phyloP scores from a whole-genome alignment of 805 yeast genomes.

The Phaffomyces thermotolerans region DNA sequence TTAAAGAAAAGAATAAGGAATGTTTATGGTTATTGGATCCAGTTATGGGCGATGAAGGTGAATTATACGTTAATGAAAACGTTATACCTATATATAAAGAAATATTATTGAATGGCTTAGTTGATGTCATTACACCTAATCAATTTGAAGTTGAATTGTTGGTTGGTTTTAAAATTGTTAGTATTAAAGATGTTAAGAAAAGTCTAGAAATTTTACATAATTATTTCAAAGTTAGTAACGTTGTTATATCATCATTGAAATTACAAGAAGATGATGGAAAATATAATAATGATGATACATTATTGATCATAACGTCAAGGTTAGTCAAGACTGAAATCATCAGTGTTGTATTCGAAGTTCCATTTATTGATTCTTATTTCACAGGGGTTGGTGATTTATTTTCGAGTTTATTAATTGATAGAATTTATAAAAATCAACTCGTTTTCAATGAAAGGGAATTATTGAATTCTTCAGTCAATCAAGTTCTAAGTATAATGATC shows the following conservation, averaged over 20 bases:
- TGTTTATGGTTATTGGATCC: conserved; percentile 63
- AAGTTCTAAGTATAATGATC: conserved; percentile 51
- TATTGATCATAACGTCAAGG: conserved; percentile 11
- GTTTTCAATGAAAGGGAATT: conserved; percentile 11
- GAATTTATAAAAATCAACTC: conserved; percentile 30
- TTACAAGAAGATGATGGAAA: conserved; percentile 12
- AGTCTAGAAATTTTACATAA: conserved; percentile 47
- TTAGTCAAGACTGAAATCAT: conserved; percentile 5
- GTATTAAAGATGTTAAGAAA: conserved; percentile 29
- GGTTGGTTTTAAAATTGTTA: conserved; percentile 41
- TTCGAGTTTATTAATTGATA: conserved; percentile 68
- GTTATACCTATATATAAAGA: conserved; percentile 53
- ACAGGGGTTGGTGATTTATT: conserved; percentile 95
- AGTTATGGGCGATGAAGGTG: conserved; percentile 76
- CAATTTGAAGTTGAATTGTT: conserved; percentile 82
- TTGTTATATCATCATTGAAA: conserved; percentile 59
- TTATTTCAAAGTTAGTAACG: conserved; percentile 43
- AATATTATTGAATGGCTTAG: conserved; percentile 36
- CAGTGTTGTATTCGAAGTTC: conserved; percentile 37
- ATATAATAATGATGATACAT: conserved; percentile 9
- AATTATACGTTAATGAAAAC: conserved; percentile 51
- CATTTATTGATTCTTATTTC: conserved; percentile 69
- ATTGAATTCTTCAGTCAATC: conserved; percentile 35
- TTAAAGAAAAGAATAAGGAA: conserved; percentile 29
- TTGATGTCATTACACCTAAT: conserved; percentile 82